Percentiles rank a stretch among this genome's conserved stretches.
phyloP scores from a whole-genome alignment of 139 green algal genomes.

The Chloropicon primus region DNA sequence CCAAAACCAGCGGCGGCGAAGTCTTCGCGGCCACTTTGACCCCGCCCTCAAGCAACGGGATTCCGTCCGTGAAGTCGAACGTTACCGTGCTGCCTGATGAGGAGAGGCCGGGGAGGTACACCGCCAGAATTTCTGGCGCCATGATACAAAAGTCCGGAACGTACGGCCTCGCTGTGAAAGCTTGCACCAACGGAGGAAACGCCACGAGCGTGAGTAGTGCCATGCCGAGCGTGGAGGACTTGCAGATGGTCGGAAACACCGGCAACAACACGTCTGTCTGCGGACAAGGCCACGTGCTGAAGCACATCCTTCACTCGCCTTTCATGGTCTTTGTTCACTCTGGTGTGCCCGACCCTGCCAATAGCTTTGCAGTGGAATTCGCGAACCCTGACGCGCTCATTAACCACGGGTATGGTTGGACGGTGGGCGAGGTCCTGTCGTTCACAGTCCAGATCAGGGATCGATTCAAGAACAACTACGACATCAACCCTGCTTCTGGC shows the following conservation, averaged over 20 bases:
- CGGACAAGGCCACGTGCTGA: not conserved
- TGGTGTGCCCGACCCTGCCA: not conserved
- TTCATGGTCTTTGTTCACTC: not conserved
- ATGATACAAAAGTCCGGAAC: not conserved
- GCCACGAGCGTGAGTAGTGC: not conserved
- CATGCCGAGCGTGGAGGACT: not conserved
- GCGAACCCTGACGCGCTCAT: not conserved
- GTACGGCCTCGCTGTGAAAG: not conserved
- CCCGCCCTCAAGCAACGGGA: not conserved
- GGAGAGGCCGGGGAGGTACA: not conserved
- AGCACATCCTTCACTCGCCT: not conserved
- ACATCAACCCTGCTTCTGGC: conserved; percentile 6
- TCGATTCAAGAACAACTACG: not conserved
- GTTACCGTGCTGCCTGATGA: not conserved
- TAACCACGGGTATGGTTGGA: not conserved
- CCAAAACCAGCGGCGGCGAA: conserved; percentile 4
- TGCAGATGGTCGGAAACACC: not conserved
- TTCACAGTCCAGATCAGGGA: conserved; percentile 2
- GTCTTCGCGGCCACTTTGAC: not conserved
- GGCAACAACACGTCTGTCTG: not conserved
- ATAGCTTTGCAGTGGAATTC: not conserved
- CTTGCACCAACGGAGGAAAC: not conserved
- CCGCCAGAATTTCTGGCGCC: not conserved
- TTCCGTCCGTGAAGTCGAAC: not conserved
- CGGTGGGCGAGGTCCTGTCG: not conserved